Percentiles rank a stretch among this genome's conserved stretches.
phyloP scores from a whole-genome alignment of 352 stramenopile species.

The Achlya hypogyna region DNA sequence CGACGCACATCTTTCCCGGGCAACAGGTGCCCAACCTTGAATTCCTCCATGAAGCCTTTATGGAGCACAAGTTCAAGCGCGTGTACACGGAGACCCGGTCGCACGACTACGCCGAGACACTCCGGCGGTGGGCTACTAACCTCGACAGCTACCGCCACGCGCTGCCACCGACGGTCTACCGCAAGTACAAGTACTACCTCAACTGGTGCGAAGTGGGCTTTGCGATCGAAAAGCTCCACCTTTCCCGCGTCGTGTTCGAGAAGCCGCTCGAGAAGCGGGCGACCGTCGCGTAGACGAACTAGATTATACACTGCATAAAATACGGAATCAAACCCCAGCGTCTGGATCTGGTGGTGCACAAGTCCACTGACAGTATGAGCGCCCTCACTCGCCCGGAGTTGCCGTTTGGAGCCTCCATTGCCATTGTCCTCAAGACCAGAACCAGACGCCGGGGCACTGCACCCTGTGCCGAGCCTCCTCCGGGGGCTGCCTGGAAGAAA shows the following conservation, averaged over 20 bases:
- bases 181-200: slow-evolving; percentile 20
- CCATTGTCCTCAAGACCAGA: too few relatives aligned
- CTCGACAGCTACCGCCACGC: not conserved
- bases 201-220: slow-evolving; percentile 19
- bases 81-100: slow-evolving; percentile 11
- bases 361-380: too few relatives aligned
- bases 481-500: too few relatives aligned
- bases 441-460: too few relatives aligned
- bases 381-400: too few relatives aligned
- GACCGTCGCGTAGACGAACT: too few relatives aligned
- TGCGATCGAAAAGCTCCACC: slow-evolving; percentile 11
- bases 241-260: slow-evolving; percentile 13
- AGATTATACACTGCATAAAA: too few relatives aligned
- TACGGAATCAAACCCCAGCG: too few relatives aligned
- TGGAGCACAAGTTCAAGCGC: slow-evolving; percentile 13
- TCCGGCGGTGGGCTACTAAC: slow-evolving; percentile 2
- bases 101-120: slow-evolving; percentile 17
- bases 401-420: too few relatives aligned
- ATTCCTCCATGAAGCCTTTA: slow-evolving; percentile 11
- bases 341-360: too few relatives aligned
- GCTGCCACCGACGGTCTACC: slow-evolving; percentile 15
- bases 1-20: slow-evolving; percentile 29
- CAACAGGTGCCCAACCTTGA: slow-evolving; percentile 24
- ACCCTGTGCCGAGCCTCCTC: too few relatives aligned
- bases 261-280: not conserved